Conservation (phyloP, 148 eudicot species). For the Selenicereus undatus region DNA sequence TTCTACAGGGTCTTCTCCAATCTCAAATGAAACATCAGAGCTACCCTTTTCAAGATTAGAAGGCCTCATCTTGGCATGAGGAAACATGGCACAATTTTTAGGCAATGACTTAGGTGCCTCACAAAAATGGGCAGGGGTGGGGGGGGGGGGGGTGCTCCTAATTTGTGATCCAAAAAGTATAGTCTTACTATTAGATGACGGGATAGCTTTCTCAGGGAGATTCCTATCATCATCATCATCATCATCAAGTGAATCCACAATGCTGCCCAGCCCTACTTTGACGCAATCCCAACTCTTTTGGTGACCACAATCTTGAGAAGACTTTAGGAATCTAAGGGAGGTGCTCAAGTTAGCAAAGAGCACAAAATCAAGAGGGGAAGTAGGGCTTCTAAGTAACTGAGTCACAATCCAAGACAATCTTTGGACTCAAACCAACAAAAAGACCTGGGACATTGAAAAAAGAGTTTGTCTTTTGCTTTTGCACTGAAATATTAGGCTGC, state of each 20-base stretch:
- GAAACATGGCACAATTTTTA: slow-evolving; percentile 45
- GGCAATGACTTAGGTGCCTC: slow-evolving; percentile 68
- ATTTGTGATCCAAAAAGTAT: slow-evolving; percentile 64
- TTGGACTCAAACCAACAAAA: slow-evolving; percentile 67
- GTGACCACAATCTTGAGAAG: slow-evolving; percentile 35
- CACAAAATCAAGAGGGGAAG: slow-evolving; percentile 90
- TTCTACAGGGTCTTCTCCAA: slow-evolving; percentile 49
- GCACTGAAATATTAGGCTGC: slow-evolving; percentile 38
- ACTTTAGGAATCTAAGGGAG: slow-evolving; percentile 53
- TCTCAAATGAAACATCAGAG: slow-evolving; percentile 61
- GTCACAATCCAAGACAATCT: slow-evolving; percentile 56
- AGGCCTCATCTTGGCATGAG: slow-evolving; percentile 32
- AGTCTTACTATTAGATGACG: slow-evolving; percentile 53
- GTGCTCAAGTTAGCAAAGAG: slow-evolving; percentile 58
- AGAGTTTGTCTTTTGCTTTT: slow-evolving; percentile 61
- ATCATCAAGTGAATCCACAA: slow-evolving; percentile 70
- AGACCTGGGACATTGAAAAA: slow-evolving; percentile 65
- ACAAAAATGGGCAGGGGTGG: slow-evolving; percentile 29
- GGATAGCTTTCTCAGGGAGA: slow-evolving; percentile 40
- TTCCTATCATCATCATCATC: slow-evolving; percentile 29
- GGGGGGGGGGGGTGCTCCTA: slow-evolving; percentile 44
- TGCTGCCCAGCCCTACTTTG: slow-evolving; percentile 74
- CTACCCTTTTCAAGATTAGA: slow-evolving; percentile 52
- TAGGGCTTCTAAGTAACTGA: slow-evolving; percentile 89
- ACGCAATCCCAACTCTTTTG: slow-evolving; percentile 62